Evolutionary conservation across 2,329 filamentous ascomycete genomes (phyloP).

Genomic region (Penicillium fuscoglaucum): DNA sequence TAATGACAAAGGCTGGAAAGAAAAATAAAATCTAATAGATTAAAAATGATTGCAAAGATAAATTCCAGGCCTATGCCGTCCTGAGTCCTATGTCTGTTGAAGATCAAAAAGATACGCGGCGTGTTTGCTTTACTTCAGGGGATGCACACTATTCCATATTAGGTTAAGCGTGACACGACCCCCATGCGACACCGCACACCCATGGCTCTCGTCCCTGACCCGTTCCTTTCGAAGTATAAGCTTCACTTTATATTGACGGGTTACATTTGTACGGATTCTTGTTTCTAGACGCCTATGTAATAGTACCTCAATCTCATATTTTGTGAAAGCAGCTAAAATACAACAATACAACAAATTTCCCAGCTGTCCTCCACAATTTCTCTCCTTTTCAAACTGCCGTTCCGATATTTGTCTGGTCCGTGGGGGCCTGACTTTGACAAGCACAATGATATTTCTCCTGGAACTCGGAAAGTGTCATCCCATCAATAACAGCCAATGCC

Average conservation of each 20-base stretch:
- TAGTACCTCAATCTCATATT: neutral
- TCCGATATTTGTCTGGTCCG: conserved; percentile 24
- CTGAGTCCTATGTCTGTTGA: conserved; percentile 4
- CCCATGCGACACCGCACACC: conserved; percentile 21
- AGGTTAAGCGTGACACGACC: conserved; percentile 18
- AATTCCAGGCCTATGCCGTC: conserved; percentile 7
- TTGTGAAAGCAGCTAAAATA: neutral
- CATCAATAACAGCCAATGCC: conserved; percentile 47
- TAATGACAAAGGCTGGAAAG: neutral
- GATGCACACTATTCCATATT: conserved; percentile 20
- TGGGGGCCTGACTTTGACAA: conserved; percentile 48
- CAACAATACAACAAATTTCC: neutral
- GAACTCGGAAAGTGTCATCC: conserved; percentile 59
- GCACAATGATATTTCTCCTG: conserved; percentile 61
- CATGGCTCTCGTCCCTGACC: conserved; percentile 16
- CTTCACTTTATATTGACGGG: neutral
- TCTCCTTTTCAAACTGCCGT: conserved; percentile 30
- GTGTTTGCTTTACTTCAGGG: conserved; percentile 29
- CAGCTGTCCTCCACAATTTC: neutral
- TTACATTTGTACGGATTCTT: neutral
- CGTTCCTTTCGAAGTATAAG: conserved; percentile 9
- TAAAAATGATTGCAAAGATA: conserved; percentile 19
- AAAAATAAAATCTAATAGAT: conserved; percentile 17
- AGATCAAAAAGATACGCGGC: conserved; percentile 23
- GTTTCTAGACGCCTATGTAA: neutral